These are phyloP conservation scores for Tillandsia fasciculata DNA, from an alignment of 176 grass and related monocot species.

Conservation along the genomic window DNA sequence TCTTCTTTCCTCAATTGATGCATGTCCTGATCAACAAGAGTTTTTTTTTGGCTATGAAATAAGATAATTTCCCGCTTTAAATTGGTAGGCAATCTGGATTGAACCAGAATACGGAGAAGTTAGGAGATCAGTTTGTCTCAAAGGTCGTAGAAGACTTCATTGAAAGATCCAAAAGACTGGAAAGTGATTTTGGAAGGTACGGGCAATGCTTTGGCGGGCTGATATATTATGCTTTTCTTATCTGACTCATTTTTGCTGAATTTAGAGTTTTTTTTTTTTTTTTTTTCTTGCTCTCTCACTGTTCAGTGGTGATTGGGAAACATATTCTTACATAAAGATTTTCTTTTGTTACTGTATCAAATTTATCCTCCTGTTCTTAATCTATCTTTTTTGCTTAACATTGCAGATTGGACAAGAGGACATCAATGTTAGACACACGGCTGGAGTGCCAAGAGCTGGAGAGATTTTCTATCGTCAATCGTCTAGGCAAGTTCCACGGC, in stretches of 20 bases:
- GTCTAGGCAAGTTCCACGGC: conserved; percentile 82
- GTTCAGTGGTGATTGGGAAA: no score
- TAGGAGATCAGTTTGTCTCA: conserved; percentile 44
- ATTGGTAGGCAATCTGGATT: conserved; percentile 49
- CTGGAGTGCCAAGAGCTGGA: conserved; percentile 92
- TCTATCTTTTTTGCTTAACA: not conserved
- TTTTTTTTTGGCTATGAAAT: conserved; percentile 16
- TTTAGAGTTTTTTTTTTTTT: no score
- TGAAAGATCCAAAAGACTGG: conserved; percentile 70
- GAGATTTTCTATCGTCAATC: conserved; percentile 79
- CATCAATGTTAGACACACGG: conserved; percentile 69
- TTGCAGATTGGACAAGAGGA: conserved; percentile 78
- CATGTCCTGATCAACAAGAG: not conserved
- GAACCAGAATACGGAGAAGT: conserved; percentile 41
- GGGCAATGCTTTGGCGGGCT: not conserved
- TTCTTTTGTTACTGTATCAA: not conserved
- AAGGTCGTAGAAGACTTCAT: conserved; percentile 58
- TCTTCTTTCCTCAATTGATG: not conserved
- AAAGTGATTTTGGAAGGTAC: conserved; percentile 73
- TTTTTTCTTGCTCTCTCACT: no score
- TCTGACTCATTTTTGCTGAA: not conserved
- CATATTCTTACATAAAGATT: not conserved
- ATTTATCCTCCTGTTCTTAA: not conserved
- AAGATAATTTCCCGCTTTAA: conserved; percentile 28
- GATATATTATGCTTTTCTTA: not conserved